phyloP scores from a whole-genome alignment of 2,329 filamentous ascomycete species.

The Trichoderma koningiopsis region DNA sequence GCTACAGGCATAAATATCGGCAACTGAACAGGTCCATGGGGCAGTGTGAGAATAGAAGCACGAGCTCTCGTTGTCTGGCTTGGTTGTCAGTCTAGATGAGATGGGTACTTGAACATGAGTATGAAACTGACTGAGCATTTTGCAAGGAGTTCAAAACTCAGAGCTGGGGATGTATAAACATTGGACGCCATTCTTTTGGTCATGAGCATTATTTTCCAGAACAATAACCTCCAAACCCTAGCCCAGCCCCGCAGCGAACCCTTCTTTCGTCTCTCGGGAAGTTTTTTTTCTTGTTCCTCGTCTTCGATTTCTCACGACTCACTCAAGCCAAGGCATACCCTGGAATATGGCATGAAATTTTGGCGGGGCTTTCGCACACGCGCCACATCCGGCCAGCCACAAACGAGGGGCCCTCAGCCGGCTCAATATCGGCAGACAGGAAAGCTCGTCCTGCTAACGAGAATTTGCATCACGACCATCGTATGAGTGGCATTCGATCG shows the following conservation, averaged over 20 bases:
- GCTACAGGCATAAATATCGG: constrained; percentile 99
- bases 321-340: constrained; percentile 10
- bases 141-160: constrained; percentile 77
- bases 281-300: not conserved
- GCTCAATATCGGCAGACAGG: constrained; percentile 39
- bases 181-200: constrained; percentile 52
- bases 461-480: constrained; percentile 34
- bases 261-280: not conserved
- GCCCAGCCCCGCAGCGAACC: not conserved
- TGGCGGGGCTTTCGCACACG: constrained; percentile 19
- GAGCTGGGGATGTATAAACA: constrained; percentile 62
- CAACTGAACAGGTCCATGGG: constrained; percentile 86
- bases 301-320: not conserved
- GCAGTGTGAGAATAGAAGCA: constrained; percentile 82
- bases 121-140: constrained; percentile 34
- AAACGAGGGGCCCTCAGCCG: constrained; percentile 28
- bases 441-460: constrained; percentile 29
- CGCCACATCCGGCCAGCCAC: constrained; percentile 20
- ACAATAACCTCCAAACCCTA: not conserved
- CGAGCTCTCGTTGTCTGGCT: constrained; percentile 87
- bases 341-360: constrained; percentile 12
- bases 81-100: constrained; percentile 28
- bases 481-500: constrained; percentile 25
- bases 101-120: not conserved
- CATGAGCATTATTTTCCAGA: constrained; percentile 34